These are phyloP conservation scores for Epichloe elymi DNA, from an alignment of 2,329 filamentous ascomycete genomes.

Conservation along the genomic window DNA sequence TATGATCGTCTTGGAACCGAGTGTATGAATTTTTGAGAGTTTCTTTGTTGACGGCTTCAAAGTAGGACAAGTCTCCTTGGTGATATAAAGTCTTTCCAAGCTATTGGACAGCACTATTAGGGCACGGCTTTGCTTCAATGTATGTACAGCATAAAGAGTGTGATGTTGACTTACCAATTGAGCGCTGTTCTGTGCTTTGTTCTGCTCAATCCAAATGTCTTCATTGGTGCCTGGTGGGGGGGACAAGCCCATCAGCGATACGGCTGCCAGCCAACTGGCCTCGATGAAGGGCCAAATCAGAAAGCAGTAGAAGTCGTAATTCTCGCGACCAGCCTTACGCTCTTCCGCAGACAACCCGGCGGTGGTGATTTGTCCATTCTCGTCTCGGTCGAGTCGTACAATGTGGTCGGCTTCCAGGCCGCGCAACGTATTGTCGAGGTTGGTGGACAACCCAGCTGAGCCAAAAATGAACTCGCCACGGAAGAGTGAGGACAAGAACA, in stretches of 20 bases:
- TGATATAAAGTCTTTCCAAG: slow-evolving; percentile 95
- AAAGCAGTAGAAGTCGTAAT: slow-evolving; percentile 98
- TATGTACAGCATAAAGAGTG: not conserved
- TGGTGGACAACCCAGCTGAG: slow-evolving; percentile 66
- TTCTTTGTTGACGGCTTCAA: slow-evolving; percentile 97
- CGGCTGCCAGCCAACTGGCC: slow-evolving; percentile 79
- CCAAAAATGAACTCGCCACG: slow-evolving; percentile 95
- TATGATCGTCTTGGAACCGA: slow-evolving; percentile 81
- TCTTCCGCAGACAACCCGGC: slow-evolving; percentile 69
- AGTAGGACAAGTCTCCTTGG: slow-evolving; percentile 92
- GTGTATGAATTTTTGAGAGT: slow-evolving; percentile 87
- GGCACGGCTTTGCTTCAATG: not conserved
- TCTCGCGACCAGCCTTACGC: slow-evolving; percentile 69
- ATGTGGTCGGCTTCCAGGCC: slow-evolving; percentile 70
- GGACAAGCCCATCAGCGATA: slow-evolving; percentile 75
- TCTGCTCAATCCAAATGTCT: slow-evolving; percentile 67
- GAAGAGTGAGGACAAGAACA: slow-evolving; percentile 87
- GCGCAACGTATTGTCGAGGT: slow-evolving; percentile 66
- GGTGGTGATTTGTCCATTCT: slow-evolving; percentile 42
- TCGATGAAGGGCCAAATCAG: slow-evolving; percentile 98
- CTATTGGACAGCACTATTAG: slow-evolving; percentile 24
- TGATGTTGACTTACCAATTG: slow-evolving; percentile 47
- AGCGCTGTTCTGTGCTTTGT: slow-evolving; percentile 66
- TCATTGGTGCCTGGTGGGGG: slow-evolving; percentile 48
- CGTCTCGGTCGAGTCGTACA: slow-evolving; percentile 50